Conservation (phyloP, 441 rosid species). For the Macaranga tanarius region DNA sequence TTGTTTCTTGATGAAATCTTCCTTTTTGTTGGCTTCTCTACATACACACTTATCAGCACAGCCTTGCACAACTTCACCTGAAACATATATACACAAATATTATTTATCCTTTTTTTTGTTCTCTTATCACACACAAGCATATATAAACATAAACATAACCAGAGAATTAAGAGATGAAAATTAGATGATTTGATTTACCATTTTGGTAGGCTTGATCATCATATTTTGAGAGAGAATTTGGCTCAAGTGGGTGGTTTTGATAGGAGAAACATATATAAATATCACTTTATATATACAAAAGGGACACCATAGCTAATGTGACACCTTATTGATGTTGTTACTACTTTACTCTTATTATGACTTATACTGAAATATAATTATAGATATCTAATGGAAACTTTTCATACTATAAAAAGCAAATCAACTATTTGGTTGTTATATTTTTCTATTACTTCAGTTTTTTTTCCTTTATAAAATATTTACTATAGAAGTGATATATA, state of each 20-base stretch:
- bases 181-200: not conserved
- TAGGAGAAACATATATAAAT: not conserved
- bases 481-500: too few species aligned
- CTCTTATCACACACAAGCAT: not conserved
- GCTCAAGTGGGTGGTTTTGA: not conserved
- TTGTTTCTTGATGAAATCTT: constrained; percentile 9
- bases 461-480: too few species aligned
- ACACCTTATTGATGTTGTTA: not conserved
- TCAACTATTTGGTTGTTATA: too few species aligned
- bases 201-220: not conserved
- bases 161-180: not conserved
- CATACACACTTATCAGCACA: constrained; percentile 36
- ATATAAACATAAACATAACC: not conserved
- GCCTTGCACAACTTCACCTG: constrained; percentile 34
- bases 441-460: too few species aligned
- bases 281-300: not conserved
- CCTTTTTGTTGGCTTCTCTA: constrained; percentile 36
- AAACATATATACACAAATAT: not conserved
- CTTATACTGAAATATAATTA: too few species aligned
- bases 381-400: too few species aligned
- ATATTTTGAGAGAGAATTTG: not conserved
- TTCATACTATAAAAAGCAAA: too few species aligned
- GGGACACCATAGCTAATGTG: not conserved
- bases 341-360: too few species aligned
- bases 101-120: not conserved